Evolutionary conservation across 176 grass and related monocot species (phyloP).

Genomic region (Bromus sterilis): DNA sequence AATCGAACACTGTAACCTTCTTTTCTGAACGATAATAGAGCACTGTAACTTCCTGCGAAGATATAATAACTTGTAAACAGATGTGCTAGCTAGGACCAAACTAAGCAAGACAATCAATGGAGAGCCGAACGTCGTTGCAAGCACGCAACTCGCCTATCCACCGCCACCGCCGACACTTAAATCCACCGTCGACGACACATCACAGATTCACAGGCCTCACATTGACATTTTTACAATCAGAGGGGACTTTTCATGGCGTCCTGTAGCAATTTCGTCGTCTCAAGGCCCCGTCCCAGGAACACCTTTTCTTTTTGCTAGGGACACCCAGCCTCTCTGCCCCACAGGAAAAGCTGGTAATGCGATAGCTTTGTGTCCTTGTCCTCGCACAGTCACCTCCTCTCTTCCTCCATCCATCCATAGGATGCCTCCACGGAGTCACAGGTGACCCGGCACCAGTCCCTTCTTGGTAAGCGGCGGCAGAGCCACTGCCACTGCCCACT

Average conservation of each 20-base stretch:
- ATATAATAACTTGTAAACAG: not conserved
- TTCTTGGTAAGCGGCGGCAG: constrained; percentile 24
- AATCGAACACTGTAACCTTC: too few species aligned
- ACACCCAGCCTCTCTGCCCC: not conserved
- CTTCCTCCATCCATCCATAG: constrained; percentile 15
- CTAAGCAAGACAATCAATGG: not conserved
- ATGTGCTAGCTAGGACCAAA: not conserved
- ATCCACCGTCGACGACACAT: constrained; percentile 1
- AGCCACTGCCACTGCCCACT: constrained; percentile 7
- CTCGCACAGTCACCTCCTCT: not conserved
- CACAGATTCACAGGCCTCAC: not conserved
- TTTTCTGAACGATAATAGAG: too few species aligned
- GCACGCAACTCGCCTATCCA: constrained; percentile 15
- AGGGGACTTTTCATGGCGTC: not conserved
- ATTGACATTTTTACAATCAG: not conserved
- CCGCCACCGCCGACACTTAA: constrained; percentile 45
- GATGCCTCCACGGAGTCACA: constrained; percentile 34
- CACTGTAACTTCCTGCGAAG: too few species aligned
- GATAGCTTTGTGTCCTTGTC: constrained; percentile 22
- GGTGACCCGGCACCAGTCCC: constrained; percentile 5
- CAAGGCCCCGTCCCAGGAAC: not conserved
- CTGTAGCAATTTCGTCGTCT: not conserved
- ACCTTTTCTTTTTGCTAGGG: constrained; percentile 19
- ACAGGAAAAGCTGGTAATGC: not conserved
- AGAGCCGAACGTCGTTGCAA: not conserved